Conservation (phyloP, 805 yeast genomes). For the Clavispora asparagi region DNA sequence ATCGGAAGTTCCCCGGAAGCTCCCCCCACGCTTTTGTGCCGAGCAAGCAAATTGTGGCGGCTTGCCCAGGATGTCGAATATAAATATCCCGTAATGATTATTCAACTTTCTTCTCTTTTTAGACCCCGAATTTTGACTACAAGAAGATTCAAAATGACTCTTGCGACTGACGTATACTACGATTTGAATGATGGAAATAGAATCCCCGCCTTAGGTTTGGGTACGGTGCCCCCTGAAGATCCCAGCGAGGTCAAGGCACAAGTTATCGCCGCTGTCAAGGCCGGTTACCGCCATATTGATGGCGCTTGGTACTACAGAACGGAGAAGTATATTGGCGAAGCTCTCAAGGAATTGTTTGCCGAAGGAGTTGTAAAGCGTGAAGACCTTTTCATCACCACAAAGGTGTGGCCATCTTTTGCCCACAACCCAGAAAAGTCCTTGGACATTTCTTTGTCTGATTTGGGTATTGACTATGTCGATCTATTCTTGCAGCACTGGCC, state of each 20-base stretch:
- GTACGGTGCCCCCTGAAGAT: conserved; percentile 36
- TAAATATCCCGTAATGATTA: neutral
- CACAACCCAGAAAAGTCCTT: conserved; percentile 38
- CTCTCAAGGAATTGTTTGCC: conserved; percentile 34
- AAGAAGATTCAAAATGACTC: neutral
- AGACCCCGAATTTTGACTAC: neutral
- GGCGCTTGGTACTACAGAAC: conserved; percentile 53
- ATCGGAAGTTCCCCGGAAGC: neutral
- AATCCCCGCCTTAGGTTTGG: conserved; percentile 68
- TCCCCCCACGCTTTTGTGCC: neutral
- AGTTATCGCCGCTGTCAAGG: conserved; percentile 35
- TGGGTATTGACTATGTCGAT: conserved; percentile 62
- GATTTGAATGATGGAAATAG: conserved; percentile 51
- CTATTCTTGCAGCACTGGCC: conserved; percentile 61
- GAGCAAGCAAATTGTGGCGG: neutral
- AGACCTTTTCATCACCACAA: conserved; percentile 67
- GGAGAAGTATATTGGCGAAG: conserved; percentile 59
- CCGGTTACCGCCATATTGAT: conserved; percentile 47
- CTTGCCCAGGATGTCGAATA: neutral
- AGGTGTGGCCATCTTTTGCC: conserved; percentile 45
- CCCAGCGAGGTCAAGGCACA: conserved; percentile 28
- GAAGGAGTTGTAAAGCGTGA: conserved; percentile 60
- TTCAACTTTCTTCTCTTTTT: neutral
- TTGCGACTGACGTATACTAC: conserved; percentile 17
- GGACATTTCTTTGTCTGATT: conserved; percentile 33